These are phyloP conservation scores for Gynochthodes officinalis DNA, from an alignment of 257 asterid genomes.

Conservation along the genomic window DNA sequence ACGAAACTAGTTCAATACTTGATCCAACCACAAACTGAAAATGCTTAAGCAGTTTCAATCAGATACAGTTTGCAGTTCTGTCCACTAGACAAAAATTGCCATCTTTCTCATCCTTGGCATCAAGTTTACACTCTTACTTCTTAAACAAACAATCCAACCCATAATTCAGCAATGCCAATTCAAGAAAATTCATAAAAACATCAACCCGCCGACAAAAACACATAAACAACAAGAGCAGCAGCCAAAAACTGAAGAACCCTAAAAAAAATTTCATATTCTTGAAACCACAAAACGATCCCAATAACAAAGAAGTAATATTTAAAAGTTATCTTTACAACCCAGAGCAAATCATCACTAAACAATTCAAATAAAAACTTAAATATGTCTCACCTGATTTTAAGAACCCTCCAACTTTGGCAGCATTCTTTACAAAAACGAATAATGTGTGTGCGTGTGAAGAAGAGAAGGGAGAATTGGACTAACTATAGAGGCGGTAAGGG, in stretches of 20 bases:
- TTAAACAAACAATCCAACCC: background rate
- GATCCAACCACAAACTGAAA: background rate
- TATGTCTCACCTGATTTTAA: background rate
- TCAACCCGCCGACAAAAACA: background rate
- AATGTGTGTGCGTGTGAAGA: background rate
- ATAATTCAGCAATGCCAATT: background rate
- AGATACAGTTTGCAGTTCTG: background rate
- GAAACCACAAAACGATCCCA: background rate
- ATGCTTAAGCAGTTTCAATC: background rate
- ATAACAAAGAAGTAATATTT: background rate
- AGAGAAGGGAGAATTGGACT: no score
- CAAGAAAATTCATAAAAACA: background rate
- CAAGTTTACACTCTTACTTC: background rate
- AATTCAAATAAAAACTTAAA: background rate
- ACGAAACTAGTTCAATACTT: no score
- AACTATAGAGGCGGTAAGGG: background rate
- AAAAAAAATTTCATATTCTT: background rate
- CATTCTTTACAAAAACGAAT: background rate
- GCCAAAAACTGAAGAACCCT: background rate
- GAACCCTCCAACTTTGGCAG: constrained; percentile 8
- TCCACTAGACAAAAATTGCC: background rate
- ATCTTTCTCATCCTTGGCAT: background rate
- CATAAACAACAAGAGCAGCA: no score
- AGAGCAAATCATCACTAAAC: background rate
- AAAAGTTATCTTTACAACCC: background rate